A percentile compares a stretch with the other conserved stretches of the same genome.
Evolutionary conservation across 140 eudicot species (phyloP).

Genomic region (Oenanthe javanica): DNA sequence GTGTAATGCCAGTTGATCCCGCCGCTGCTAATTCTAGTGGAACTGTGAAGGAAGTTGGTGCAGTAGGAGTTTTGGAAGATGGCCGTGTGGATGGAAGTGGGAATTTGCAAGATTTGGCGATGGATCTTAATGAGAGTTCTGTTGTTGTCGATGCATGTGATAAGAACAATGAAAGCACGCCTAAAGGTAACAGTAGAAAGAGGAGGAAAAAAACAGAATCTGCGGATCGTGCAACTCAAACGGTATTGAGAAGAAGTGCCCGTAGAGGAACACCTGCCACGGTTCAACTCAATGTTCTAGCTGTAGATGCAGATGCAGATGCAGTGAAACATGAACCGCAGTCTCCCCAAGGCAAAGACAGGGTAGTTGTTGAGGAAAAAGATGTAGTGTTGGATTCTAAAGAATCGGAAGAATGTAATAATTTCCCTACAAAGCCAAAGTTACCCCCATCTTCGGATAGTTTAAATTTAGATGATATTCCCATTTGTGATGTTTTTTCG

Average conservation of each 20-base stretch:
- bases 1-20: neutral
- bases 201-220: constrained; percentile 28
- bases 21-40: too few relatives aligned
- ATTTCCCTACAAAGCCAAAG: constrained; percentile 38
- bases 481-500: constrained; percentile 59
- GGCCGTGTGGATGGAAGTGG: neutral
- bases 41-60: neutral
- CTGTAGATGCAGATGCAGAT: constrained; percentile 12
- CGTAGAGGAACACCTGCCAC: constrained; percentile 37
- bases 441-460: constrained; percentile 69
- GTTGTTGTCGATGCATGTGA: constrained; percentile 13
- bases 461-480: constrained; percentile 50
- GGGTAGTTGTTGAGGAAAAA: constrained; percentile 50
- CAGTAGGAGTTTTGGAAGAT: constrained; percentile 18
- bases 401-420: constrained; percentile 26
- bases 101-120: constrained; percentile 4
- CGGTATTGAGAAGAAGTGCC: constrained; percentile 79
- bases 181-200: constrained; percentile 40
- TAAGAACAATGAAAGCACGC: constrained; percentile 18
- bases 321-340: constrained; percentile 19
- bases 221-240: constrained; percentile 20
- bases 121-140: constrained; percentile 4
- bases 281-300: constrained; percentile 21
- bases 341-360: constrained; percentile 36
- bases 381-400: constrained; percentile 23